A percentile compares a stretch with the other conserved stretches of the same genome.
These are phyloP conservation scores for Toxoplasma gondii DNA, from an alignment of 169 alveolate genomes.

Conservation along the genomic window DNA sequence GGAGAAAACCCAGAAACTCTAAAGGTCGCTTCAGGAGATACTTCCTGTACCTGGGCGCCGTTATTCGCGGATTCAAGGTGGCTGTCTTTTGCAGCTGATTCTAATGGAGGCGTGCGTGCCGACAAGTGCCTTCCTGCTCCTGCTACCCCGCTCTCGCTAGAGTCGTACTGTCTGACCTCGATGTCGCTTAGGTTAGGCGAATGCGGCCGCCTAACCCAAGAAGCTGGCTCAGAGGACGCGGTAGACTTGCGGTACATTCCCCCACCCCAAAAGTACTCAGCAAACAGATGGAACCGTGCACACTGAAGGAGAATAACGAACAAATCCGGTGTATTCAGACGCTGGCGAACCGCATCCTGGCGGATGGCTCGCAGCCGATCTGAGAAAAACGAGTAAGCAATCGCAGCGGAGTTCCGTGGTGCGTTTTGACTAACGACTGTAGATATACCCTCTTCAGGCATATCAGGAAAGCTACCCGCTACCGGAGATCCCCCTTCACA, in stretches of 20 bases:
- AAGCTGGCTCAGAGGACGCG: neutral
- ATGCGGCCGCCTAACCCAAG: neutral
- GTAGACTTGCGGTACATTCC: neutral
- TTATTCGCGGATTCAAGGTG: neutral
- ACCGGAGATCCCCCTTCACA: no score
- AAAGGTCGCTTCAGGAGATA: neutral
- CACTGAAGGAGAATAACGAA: neutral
- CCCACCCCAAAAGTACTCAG: constrained; percentile 24
- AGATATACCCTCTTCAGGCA: no score
- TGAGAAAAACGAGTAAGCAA: neutral
- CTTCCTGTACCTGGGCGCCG: no score
- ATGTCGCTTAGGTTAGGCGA: no score
- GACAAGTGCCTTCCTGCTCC: neutral
- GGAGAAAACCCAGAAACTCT: constrained; percentile 13
- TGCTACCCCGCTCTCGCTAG: no score
- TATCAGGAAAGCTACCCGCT: no score
- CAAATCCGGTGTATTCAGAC: neutral
- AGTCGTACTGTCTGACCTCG: no score
- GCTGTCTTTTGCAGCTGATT: neutral
- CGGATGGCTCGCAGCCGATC: constrained; percentile 29
- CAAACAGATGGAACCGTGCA: constrained; percentile 1
- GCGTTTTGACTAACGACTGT: no score
- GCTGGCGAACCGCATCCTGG: constrained; percentile 11
- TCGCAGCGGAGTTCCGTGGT: neutral
- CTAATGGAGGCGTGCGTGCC: neutral